These are phyloP conservation scores for Dictyostelium firmibasis DNA, from an alignment of 78 protist genomes.

Conservation along the genomic window DNA sequence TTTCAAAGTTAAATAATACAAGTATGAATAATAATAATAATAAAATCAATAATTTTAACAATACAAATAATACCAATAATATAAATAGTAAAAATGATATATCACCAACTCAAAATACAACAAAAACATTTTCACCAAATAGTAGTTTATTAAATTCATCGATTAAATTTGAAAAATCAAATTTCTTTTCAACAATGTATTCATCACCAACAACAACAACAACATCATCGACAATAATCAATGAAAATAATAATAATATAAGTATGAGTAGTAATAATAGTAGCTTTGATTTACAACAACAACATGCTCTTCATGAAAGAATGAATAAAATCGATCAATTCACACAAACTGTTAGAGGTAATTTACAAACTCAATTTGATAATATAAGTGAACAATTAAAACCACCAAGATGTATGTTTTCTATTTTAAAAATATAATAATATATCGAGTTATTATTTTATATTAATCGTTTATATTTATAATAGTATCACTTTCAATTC, in stretches of 20 bases:
- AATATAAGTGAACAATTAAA: neutral
- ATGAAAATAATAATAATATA: neutral
- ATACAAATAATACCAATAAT: no score
- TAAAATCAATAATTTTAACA: neutral
- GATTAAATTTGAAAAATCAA: neutral
- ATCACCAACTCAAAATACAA: neutral
- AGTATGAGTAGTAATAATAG: neutral
- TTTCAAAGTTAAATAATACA: neutral
- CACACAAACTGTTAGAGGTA: neutral
- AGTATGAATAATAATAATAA: neutral
- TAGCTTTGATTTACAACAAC: neutral
- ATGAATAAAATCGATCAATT: neutral
- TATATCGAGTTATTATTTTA: neutral
- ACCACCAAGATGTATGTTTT: slow-evolving; percentile 41
- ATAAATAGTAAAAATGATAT: neutral
- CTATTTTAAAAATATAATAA: neutral
- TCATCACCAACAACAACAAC: neutral
- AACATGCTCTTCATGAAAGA: neutral
- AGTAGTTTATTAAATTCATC: neutral
- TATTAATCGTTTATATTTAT: neutral
- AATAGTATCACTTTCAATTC: slow-evolving; percentile 18
- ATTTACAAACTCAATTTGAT: neutral
- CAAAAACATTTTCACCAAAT: neutral
- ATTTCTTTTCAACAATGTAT: neutral
- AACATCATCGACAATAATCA: neutral